Base-by-base conservation (phyloP, 805 yeast species). In the Starmerella apis region DNA sequence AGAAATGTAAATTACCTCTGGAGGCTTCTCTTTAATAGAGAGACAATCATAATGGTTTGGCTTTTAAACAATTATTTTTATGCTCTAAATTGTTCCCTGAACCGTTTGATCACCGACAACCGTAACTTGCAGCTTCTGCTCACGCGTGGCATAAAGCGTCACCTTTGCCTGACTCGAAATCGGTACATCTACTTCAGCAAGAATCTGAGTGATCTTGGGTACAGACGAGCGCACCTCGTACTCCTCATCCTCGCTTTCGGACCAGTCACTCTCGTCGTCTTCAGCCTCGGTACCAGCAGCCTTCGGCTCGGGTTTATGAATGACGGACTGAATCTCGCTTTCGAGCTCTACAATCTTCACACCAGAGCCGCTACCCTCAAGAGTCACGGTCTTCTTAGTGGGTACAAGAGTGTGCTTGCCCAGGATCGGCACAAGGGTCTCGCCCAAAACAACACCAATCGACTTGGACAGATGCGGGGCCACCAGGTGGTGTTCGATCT, bases 361-460 rank as follows among this genome's bases (percentile, higher is more conserved):
- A 48, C 79, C 70, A 8, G 46, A 14, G 38, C 79, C 83, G 52
- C 80, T 74, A 46, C 75, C 80, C 43, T 72, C 75, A 59, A 90
- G 74, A 46, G 77, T 71, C 54, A 84, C 61, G 14, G 86, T 71
- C 69, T 81, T 84, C 70, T 86, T 83, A 63, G 86, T 83, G 58
- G 98, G 98, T 68, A 80, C 80, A 25, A 96, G 85, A 48, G 97
- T 85, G 71, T 87, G 90, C 46, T 80, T 77, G 53, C 83, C 80
- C 48, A 92, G 70, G 39, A 92, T 72, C 37, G 90, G 77, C 52
- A 78, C 74, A 65, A 87, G 85, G 38, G 63, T 62, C 59, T 86
- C 90, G 49, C 79, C 78, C 39, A 79, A 80, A 61, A 77, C 80
- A 63, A 81, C 79, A 67, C 98, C 98, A 63, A 92, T 79, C 46